These are phyloP conservation scores for Sarocladiaceae sp. DNA, from an alignment of 2,329 filamentous ascomycete species.

Conservation along the genomic window DNA sequence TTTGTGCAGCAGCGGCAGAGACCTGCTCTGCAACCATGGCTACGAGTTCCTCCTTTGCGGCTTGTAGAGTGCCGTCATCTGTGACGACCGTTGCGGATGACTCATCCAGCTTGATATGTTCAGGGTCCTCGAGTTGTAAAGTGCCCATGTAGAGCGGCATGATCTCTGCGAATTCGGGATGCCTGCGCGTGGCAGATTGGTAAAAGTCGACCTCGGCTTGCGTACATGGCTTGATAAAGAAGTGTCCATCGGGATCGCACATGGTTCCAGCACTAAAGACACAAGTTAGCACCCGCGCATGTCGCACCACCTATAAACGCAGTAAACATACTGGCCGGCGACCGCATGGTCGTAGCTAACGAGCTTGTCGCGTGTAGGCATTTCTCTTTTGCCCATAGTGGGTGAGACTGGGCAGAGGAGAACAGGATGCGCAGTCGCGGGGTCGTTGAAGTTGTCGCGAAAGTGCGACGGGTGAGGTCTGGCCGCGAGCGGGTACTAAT, in stretches of 20 bases:
- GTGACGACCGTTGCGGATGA: conserved; percentile 40
- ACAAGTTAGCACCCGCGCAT: too few relatives aligned
- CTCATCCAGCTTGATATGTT: conserved; percentile 45
- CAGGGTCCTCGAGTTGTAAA: conserved; percentile 60
- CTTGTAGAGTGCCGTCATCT: conserved; percentile 27
- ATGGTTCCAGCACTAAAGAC: conserved; percentile 78
- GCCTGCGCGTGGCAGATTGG: conserved; percentile 59
- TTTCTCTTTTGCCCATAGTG: conserved; percentile 10
- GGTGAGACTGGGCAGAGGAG: neutral
- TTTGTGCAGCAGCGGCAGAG: conserved; percentile 14
- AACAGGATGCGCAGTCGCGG: neutral
- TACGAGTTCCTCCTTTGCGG: conserved; percentile 27
- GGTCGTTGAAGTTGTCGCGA: neutral
- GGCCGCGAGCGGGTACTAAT: too few relatives aligned
- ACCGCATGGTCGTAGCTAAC: conserved; percentile 67
- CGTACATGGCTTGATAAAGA: conserved; percentile 95
- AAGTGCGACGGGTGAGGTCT: neutral
- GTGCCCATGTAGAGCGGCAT: conserved; percentile 86
- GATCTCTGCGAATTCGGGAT: conserved; percentile 71
- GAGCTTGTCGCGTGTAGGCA: conserved; percentile 18
- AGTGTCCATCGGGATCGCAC: conserved; percentile 73
- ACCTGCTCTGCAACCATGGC: conserved; percentile 28
- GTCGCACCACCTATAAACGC: too few relatives aligned
- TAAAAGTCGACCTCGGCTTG: conserved; percentile 86
- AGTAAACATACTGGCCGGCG: conserved; percentile 71